Base-by-base conservation (phyloP, 2,329 filamentous ascomycete species). In the Aspergillus ibericus region DNA sequence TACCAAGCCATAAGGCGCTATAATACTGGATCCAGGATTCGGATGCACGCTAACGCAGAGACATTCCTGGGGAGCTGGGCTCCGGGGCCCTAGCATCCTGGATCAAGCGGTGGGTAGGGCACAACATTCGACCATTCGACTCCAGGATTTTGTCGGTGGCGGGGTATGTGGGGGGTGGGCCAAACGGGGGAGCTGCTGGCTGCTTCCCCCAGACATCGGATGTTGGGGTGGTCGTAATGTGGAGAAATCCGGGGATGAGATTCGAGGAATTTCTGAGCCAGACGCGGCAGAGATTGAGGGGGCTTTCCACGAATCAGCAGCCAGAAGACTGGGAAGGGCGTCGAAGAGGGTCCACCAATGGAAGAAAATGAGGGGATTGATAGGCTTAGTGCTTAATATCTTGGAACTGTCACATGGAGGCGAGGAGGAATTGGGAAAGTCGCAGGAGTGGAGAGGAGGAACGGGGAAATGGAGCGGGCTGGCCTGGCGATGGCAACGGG, bases 231-330 rank as follows among this genome's bases (percentile, higher is more conserved):
- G 55, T 42, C 27, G 22, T 42, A 51, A 59, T 56, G 59, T 63
- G 65, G 66, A 66, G 66, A 65, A 69, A 62, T 55, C 51, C 47
- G 59, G 60, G 65, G 66, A 64, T 62, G 61, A 63, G 66, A 70
- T 71, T 71, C 68, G 68, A 71, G 70, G 69, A 71, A 70, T 65
- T 71, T 68, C 68, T 68, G 56, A 61, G 54, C 36, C 25, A 53
- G 25, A 8, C 51, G 38, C 51, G 51, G 51, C 63, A 61, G 63
- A 50, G 47, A 50, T 47, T n/a, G 15, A 47, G 46, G 36, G 20
- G 35, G 18, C 54, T 63, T 71, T 69, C 70, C 70, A 72, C 70
- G 65, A 72, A 72, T 72, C 66, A 68, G 44, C 56, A 35, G 25
- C 15, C 36, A 29, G 22, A 12, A 38, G 42, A 22, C 18, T 44